Percentiles rank a stretch among this genome's conserved stretches.
Evolutionary conservation across 2,329 filamentous ascomycete species (phyloP).

Genomic region (Ophiosphaerella herpotricha): DNA sequence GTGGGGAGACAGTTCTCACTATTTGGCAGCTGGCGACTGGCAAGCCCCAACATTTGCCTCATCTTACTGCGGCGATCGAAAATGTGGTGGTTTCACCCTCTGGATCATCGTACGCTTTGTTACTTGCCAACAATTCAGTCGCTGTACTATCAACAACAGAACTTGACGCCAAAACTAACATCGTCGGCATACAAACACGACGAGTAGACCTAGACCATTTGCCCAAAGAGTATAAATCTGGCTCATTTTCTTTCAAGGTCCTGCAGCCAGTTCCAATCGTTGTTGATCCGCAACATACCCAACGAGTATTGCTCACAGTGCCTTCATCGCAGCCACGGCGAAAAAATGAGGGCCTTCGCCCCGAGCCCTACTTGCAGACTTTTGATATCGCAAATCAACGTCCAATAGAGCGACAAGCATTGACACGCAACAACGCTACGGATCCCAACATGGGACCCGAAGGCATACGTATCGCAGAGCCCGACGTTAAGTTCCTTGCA

Average conservation of each 20-base stretch:
- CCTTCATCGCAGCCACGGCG: conserved; percentile 56
- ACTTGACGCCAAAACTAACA: conserved; percentile 79
- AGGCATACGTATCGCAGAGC: conserved; percentile 73
- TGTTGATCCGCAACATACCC: conserved; percentile 47
- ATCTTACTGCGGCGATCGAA: conserved; percentile 83
- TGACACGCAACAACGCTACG: conserved; percentile 86
- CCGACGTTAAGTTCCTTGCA: conserved; percentile 74
- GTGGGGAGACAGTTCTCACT: conserved; percentile 84
- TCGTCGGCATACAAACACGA: conserved; percentile 75
- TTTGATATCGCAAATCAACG: conserved; percentile 81
- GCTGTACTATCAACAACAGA: conserved; percentile 91
- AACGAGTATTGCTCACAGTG: conserved; percentile 54
- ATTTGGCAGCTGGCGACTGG: conserved; percentile 92
- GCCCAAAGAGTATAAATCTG: conserved; percentile 23
- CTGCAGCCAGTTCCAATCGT: conserved; percentile 43
- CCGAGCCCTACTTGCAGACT: conserved; percentile 73
- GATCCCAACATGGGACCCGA: conserved; percentile 76
- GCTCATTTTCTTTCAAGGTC: conserved; percentile 22
- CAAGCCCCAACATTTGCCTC: conserved; percentile 82
- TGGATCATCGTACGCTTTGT: conserved; percentile 81
- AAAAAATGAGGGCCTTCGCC: conserved; percentile 34
- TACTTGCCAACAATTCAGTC: conserved; percentile 87
- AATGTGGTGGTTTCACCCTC: conserved; percentile 79
- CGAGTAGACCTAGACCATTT: conserved; percentile 35
- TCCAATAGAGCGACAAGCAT: conserved; percentile 82